These are phyloP conservation scores for Xylaria grammica DNA, from an alignment of 495 filamentous ascomycete genomes.

Conservation along the genomic window DNA sequence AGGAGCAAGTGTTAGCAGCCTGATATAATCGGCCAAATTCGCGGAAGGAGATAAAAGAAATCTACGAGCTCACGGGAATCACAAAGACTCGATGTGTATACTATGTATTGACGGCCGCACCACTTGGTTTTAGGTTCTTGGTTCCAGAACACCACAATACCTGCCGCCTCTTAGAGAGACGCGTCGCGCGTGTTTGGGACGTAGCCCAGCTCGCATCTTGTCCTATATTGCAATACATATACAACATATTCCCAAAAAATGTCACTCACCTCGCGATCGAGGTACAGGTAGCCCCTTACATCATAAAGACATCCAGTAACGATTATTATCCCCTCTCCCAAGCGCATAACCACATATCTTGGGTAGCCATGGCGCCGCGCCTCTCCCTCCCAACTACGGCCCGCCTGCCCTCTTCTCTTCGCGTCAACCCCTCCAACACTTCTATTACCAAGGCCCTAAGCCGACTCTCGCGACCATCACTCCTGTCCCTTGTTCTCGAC, in stretches of 20 bases:
- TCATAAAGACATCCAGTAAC: background rate
- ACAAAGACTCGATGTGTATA: background rate
- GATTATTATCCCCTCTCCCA: background rate
- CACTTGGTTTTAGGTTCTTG: background rate
- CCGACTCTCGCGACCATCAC: slow-evolving; percentile 70
- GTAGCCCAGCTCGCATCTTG: background rate
- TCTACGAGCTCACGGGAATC: too few relatives aligned
- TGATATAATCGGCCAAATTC: too few relatives aligned
- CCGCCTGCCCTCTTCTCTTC: slow-evolving; percentile 55
- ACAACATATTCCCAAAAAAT: background rate
- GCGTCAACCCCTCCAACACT: slow-evolving; percentile 66
- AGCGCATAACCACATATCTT: background rate
- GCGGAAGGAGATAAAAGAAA: too few relatives aligned
- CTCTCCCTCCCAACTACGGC: slow-evolving; percentile 52
- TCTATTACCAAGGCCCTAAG: slow-evolving; percentile 67
- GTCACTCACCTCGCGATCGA: background rate
- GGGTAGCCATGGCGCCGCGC: slow-evolving; percentile 41
- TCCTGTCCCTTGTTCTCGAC: slow-evolving; percentile 69
- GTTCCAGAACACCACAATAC: background rate
- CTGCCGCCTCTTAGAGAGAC: background rate
- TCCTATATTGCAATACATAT: background rate
- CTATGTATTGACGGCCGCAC: background rate
- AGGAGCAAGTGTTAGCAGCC: too few relatives aligned
- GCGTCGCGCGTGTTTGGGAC: slow-evolving; percentile 12
- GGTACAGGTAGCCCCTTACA: background rate